These are phyloP conservation scores for Megacollybia platyphylla DNA, from an alignment of 1,284 basidiomycete genomes.

Conservation along the genomic window DNA sequence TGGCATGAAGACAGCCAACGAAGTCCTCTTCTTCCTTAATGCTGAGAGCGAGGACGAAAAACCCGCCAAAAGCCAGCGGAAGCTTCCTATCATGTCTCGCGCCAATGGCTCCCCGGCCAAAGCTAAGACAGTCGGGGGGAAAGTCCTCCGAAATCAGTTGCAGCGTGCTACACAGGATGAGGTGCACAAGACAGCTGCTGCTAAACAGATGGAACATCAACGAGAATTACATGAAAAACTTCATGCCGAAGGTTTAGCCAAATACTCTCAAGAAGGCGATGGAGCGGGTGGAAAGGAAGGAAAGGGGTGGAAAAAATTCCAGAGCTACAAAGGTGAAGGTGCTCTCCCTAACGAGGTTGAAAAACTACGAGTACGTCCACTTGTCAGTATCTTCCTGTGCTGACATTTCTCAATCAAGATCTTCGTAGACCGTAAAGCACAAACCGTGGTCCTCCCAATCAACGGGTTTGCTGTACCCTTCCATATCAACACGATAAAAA, in stretches of 20 bases:
- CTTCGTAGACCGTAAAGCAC: conserved; percentile 81
- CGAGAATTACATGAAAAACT: conserved; percentile 70
- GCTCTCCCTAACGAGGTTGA: conserved; percentile 77
- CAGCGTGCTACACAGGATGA: conserved; percentile 75
- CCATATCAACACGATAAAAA: conserved; percentile 98
- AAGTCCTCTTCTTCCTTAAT: conserved; percentile 81
- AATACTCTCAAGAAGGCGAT: conserved; percentile 69
- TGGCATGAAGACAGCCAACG: conserved; percentile 72
- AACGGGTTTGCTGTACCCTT: conserved; percentile 95
- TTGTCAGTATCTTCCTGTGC: not conserved
- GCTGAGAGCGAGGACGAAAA: conserved; percentile 40
- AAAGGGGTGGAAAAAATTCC: conserved; percentile 91
- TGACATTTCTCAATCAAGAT: conserved; percentile 40
- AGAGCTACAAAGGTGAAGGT: conserved; percentile 92
- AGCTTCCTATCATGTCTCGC: conserved; percentile 35
- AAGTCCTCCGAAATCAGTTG: conserved; percentile 76
- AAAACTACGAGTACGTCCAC: conserved; percentile 51
- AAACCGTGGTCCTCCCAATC: conserved; percentile 86
- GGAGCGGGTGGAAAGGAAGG: conserved; percentile 69
- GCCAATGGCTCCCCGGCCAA: conserved; percentile 57
- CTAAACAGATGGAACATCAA: conserved; percentile 83
- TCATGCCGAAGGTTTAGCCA: conserved; percentile 75
- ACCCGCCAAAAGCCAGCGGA: conserved; percentile 46
- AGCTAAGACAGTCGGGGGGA: conserved; percentile 66
- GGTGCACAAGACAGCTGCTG: conserved; percentile 53